Evolutionary conservation across 2,329 filamentous ascomycete genomes (phyloP).

Genomic region (Clarireedia homoeocarpa): DNA sequence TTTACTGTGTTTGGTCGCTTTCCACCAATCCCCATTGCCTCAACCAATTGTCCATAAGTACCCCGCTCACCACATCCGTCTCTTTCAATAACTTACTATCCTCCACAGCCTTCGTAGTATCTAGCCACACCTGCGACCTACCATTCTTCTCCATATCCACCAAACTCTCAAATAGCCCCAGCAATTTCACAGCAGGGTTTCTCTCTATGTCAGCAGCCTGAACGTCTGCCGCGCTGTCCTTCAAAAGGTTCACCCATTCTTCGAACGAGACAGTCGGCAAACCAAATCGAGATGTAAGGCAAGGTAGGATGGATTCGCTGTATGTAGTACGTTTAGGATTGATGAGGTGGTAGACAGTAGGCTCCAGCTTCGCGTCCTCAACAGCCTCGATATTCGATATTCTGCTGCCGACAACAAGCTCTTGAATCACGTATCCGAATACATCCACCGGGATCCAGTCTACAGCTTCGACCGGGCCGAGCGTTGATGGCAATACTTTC

Average conservation of each 20-base stretch:
- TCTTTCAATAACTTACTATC: background rate
- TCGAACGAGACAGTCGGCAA: background rate
- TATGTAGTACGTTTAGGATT: conserved; percentile 1
- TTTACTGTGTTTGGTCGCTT: background rate
- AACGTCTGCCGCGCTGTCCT: background rate
- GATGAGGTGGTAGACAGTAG: background rate
- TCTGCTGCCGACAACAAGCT: background rate
- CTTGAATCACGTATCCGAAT: background rate
- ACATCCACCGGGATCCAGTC: background rate
- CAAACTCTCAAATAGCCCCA: background rate
- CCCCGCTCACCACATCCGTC: background rate
- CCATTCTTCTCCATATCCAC: background rate
- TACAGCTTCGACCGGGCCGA: conserved; percentile 15
- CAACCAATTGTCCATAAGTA: background rate
- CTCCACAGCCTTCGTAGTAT: background rate
- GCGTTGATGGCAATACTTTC: background rate
- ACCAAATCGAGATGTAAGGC: background rate
- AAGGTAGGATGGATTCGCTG: background rate
- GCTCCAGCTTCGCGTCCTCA: no score
- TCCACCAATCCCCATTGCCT: background rate
- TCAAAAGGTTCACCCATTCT: background rate
- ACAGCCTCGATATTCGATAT: background rate
- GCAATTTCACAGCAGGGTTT: background rate
- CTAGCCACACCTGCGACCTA: background rate
- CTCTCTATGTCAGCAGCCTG: background rate